Evolutionary conservation across 306 rosid species (phyloP).

Genomic region (Dicorynia guianensis): DNA sequence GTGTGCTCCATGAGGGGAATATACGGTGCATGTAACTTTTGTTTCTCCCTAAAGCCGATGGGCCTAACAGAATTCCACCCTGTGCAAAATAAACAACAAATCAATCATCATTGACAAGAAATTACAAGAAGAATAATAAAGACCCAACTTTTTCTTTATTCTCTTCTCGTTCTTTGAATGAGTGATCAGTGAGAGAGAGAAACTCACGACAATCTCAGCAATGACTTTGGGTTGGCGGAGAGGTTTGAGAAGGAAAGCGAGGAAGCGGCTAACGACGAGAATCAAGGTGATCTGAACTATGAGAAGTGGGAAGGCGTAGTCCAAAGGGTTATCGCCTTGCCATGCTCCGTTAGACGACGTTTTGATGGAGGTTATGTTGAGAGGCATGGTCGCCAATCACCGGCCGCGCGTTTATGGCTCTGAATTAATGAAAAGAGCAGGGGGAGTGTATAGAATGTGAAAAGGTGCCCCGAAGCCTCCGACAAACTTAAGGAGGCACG

Average conservation of each 20-base stretch:
- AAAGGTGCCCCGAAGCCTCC: too few species aligned
- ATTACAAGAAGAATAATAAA: too few species aligned
- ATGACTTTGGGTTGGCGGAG: slow-evolving; percentile 92
- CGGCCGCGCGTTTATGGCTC: too few species aligned
- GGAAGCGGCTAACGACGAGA: slow-evolving; percentile 61
- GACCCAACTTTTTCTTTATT: too few species aligned
- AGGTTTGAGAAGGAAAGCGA: slow-evolving; percentile 75
- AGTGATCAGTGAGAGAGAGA: not conserved
- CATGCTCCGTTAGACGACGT: slow-evolving; percentile 74
- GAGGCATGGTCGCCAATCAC: slow-evolving; percentile 16
- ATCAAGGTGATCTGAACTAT: slow-evolving; percentile 65
- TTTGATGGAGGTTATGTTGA: slow-evolving; percentile 71
- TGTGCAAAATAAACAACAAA: slow-evolving; percentile 8
- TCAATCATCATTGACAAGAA: too few species aligned
- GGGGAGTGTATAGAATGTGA: too few species aligned
- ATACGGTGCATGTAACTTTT: slow-evolving; percentile 51
- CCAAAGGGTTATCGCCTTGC: slow-evolving; percentile 87
- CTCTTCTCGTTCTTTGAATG: too few species aligned
- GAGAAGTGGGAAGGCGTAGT: slow-evolving; percentile 83
- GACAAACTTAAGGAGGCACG: too few species aligned
- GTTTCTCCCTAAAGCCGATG: slow-evolving; percentile 76
- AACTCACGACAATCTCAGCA: slow-evolving; percentile 72
- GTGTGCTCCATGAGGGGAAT: slow-evolving; percentile 77
- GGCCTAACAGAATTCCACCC: slow-evolving; percentile 91
- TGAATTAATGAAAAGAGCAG: too few species aligned